A percentile compares a stretch with the other conserved stretches of the same genome.
These are phyloP conservation scores for Amauroascus verrucosus DNA, from an alignment of 2,329 filamentous ascomycete species.

Conservation along the genomic window DNA sequence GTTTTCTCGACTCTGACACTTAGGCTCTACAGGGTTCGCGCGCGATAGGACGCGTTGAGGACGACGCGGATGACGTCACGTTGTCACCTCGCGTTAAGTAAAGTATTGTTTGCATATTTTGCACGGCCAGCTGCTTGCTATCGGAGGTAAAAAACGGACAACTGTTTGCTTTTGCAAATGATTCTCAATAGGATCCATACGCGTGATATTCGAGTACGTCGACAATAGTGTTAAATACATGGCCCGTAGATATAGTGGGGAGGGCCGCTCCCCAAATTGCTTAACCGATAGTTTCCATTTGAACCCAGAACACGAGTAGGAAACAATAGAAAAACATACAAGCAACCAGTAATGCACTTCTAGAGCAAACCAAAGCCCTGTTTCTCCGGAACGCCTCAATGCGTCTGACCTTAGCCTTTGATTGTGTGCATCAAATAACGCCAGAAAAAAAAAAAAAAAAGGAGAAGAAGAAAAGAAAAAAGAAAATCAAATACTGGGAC, in stretches of 20 bases:
- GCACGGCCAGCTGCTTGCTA: background rate
- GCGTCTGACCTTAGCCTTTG: background rate
- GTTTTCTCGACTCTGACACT: background rate
- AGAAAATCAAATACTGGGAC: too few species aligned
- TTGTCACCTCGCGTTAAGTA: too few species aligned
- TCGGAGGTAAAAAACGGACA: too few species aligned
- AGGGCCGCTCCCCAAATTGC: too few species aligned
- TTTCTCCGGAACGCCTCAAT: background rate
- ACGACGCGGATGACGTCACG: slow-evolving; percentile 2
- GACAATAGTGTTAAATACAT: too few species aligned
- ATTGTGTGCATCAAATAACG: background rate
- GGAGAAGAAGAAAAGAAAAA: too few species aligned
- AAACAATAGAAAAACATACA: background rate
- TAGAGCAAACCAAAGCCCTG: background rate
- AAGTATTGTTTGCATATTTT: background rate
- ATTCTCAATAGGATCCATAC: background rate
- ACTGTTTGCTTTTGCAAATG: too few species aligned
- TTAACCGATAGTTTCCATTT: too few species aligned
- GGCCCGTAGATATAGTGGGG: too few species aligned
- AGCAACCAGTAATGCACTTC: background rate
- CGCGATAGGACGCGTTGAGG: background rate
- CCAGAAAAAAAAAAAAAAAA: background rate
- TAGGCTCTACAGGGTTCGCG: too few species aligned
- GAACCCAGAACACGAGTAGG: too few species aligned
- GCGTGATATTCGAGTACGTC: too few species aligned